These are phyloP conservation scores for Starmerella powellii DNA, from an alignment of 805 yeast species.

Conservation along the genomic window DNA sequence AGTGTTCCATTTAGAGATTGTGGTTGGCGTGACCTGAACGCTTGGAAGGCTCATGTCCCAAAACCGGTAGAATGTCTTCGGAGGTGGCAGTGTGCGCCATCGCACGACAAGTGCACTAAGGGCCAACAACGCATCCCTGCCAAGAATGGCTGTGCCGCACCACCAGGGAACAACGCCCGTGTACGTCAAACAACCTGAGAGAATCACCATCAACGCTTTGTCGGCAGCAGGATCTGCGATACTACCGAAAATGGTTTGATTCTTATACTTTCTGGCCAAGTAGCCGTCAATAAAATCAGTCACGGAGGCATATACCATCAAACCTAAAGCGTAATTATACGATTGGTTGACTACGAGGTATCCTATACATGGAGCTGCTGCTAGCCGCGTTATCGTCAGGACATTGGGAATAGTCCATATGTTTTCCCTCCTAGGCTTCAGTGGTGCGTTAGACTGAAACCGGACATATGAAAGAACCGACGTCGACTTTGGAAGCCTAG, in stretches of 20 bases:
- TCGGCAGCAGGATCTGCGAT: constrained; percentile 94
- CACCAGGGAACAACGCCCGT: constrained; percentile 52
- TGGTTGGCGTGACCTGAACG: constrained; percentile 79
- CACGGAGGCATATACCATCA: constrained; percentile 74
- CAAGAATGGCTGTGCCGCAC: constrained; percentile 55
- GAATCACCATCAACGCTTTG: constrained; percentile 73
- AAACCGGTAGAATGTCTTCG: constrained; percentile 57
- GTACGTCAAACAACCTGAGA: constrained; percentile 66
- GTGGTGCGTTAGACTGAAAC: background rate
- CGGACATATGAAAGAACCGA: background rate
- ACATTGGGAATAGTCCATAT: constrained; percentile 78
- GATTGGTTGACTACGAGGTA: constrained; percentile 57
- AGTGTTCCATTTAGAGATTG: constrained; percentile 78
- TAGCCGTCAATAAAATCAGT: constrained; percentile 90
- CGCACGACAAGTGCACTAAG: constrained; percentile 61
- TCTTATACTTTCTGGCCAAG: constrained; percentile 69
- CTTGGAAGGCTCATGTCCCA: constrained; percentile 72
- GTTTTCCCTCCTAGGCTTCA: constrained; percentile 33
- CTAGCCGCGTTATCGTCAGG: constrained; percentile 68
- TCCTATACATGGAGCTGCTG: constrained; percentile 75
- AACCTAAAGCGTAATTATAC: constrained; percentile 49
- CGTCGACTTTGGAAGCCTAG: background rate
- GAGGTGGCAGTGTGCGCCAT: constrained; percentile 59
- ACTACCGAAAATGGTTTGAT: constrained; percentile 75
- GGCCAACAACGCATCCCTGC: constrained; percentile 68